Conservation (phyloP, 306 rosid species). For the Macrotyloma uniflorum region DNA sequence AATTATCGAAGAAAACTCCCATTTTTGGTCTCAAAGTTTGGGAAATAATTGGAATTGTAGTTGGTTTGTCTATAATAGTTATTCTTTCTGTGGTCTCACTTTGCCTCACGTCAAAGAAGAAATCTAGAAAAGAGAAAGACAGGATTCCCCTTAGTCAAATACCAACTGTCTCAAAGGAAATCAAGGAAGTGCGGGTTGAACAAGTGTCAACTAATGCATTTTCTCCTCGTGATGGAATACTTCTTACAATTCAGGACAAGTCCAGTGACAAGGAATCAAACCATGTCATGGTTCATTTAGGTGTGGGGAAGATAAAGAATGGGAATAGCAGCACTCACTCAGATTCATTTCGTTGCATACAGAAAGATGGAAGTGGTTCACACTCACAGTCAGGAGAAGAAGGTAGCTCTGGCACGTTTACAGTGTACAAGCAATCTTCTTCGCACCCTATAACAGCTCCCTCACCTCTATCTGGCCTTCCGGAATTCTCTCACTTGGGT, state of each 20-base stretch:
- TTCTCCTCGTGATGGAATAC: constrained; percentile 80
- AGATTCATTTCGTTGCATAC: constrained; percentile 70
- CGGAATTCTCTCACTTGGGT: constrained; percentile 91
- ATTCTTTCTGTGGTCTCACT: constrained; percentile 74
- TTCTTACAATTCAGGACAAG: constrained; percentile 83
- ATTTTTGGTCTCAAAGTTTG: constrained; percentile 76
- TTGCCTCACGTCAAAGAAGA: constrained; percentile 77
- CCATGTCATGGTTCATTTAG: constrained; percentile 79
- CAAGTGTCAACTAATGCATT: constrained; percentile 71
- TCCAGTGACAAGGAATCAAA: constrained; percentile 78
- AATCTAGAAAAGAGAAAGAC: constrained; percentile 60
- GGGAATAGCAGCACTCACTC: constrained; percentile 70
- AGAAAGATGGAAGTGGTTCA: constrained; percentile 63
- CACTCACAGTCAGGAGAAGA: constrained; percentile 83
- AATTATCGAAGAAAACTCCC: constrained; percentile 68
- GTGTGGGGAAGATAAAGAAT: constrained; percentile 64
- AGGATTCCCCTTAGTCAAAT: constrained; percentile 67
- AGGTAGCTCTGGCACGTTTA: constrained; percentile 67
- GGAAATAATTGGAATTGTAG: constrained; percentile 84
- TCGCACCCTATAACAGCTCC: constrained; percentile 75
- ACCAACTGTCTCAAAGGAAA: constrained; percentile 89
- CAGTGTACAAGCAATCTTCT: constrained; percentile 64
- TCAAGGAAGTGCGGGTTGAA: constrained; percentile 86
- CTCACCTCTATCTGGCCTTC: constrained; percentile 82
- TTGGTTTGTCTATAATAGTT: constrained; percentile 67